phyloP scores from a whole-genome alignment of 768 basidiomycete species.

The Clitopilus passeckerianus region DNA sequence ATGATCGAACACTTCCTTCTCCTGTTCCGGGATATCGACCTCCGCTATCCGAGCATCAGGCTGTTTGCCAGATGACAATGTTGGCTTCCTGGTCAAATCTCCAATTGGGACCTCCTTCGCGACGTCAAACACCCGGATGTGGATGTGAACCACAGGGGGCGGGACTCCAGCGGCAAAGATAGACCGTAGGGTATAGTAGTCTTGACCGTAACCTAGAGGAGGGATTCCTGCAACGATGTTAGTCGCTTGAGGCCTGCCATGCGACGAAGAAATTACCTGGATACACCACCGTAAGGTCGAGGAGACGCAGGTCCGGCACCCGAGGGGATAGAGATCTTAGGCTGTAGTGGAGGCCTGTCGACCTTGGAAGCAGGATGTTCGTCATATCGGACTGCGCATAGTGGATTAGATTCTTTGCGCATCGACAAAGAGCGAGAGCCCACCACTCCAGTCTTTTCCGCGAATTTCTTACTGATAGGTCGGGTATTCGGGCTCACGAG shows the following conservation, averaged over 20 bases:
- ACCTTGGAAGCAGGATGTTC: slow-evolving; percentile 84
- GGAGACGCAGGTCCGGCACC: slow-evolving; percentile 68
- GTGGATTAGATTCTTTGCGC: background rate
- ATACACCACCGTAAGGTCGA: slow-evolving; percentile 93
- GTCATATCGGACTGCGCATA: slow-evolving; percentile 63
- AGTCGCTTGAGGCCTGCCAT: background rate
- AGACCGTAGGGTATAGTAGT: slow-evolving; percentile 85
- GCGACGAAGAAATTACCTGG: slow-evolving; percentile 51
- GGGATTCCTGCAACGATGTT: slow-evolving; percentile 56
- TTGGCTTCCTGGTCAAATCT: slow-evolving; percentile 36
- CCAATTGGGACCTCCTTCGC: slow-evolving; percentile 66
- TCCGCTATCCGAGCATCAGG: slow-evolving; percentile 25
- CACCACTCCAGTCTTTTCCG: slow-evolving; percentile 85
- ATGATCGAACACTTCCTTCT: slow-evolving; percentile 64
- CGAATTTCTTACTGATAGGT: slow-evolving; percentile 81
- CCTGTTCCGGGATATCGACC: slow-evolving; percentile 49
- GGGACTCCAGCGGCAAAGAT: slow-evolving; percentile 79
- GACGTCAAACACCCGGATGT: slow-evolving; percentile 77
- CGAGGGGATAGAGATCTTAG: slow-evolving; percentile 77
- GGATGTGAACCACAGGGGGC: slow-evolving; percentile 84
- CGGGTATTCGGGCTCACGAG: slow-evolving; percentile 84
- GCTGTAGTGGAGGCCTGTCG: slow-evolving; percentile 85
- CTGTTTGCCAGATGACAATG: slow-evolving; percentile 15
- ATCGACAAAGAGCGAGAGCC: slow-evolving; percentile 26
- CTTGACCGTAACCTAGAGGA: slow-evolving; percentile 75